Base-by-base conservation (phyloP, 192 early-diverging fungal genomes). In the Coemansia sp. region DNA sequence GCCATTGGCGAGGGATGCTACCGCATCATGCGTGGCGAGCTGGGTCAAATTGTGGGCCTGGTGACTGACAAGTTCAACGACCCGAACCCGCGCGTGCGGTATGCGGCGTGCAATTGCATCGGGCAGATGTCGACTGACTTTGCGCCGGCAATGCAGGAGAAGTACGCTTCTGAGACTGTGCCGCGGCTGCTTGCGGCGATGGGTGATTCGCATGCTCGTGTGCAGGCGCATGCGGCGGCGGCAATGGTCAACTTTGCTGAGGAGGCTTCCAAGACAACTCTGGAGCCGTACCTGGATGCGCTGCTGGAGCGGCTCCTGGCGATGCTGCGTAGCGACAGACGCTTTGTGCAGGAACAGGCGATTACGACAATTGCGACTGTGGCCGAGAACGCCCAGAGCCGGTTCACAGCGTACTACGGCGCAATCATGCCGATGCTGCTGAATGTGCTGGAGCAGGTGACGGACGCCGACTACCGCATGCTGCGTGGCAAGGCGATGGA, bases 41-140 rank as follows among this genome's bases (percentile, higher is more conserved):
- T 99, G 38, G 82, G 78, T 53, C 86, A 89, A 54, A 89, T 99
- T 39, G 80, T 95, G 34, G 73, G 87, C 71, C 77, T 98, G 66
- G 80, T 99, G 25, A 64, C 88, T 12, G 89, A 90, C 38, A 86
- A 83, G 64, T 81, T 94, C 62, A 76, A 87, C 25, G 95, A 99
- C 72, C 82, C 92, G 7, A 91, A 98, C 66, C 87, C 94, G 25
- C 88, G 98, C 54, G 98, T 99, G 21, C 91, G 95, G 48, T 92
- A 95, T 74, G 95, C 98, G 44, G 90, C 91, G 41, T 96, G 94
- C 79, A 96, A 96, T 76, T 89, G 92, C 56, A 75, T 98, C 17
- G 98, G 98, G 13, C 98, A 99, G 77, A 92, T 99, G 90, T 89
- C 90, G 47, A 97, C 92, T 0, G 98, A 99, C 79, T 99, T 98